Conservation (phyloP, 1,284 basidiomycete genomes). For the Leccinum ponderosum region DNA sequence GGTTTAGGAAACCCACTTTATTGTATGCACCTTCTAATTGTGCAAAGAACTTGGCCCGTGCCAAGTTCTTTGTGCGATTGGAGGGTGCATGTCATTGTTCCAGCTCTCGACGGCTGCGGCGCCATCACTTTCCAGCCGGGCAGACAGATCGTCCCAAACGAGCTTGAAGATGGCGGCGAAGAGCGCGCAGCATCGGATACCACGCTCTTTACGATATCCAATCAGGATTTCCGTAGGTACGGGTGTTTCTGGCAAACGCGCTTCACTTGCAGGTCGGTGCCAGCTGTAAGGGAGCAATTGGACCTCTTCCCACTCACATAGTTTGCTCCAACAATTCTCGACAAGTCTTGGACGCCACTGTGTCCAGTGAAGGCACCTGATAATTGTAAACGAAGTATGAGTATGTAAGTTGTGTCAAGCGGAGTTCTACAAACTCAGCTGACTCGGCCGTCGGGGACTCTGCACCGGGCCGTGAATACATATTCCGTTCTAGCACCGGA, state of each 20-base stretch:
- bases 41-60: background rate
- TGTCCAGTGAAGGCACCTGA: no score
- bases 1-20: background rate
- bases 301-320: constrained; percentile 35
- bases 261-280: background rate
- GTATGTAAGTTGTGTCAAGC: background rate
- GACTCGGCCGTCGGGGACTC: background rate
- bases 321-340: constrained; percentile 32
- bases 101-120: background rate
- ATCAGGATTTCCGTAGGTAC: background rate
- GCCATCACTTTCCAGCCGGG: background rate
- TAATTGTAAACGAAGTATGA: background rate
- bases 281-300: background rate
- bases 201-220: background rate
- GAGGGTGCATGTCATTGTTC: background rate
- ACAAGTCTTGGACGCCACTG: no score
- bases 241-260: constrained; percentile 18
- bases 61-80: no score
- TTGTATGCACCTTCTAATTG: background rate
- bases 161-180: background rate
- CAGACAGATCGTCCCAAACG: background rate
- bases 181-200: background rate
- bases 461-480: background rate
- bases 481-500: background rate
- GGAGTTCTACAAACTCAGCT: background rate